Conservation (phyloP, 305 asterid species). For the Fraxinus paxiana region DNA sequence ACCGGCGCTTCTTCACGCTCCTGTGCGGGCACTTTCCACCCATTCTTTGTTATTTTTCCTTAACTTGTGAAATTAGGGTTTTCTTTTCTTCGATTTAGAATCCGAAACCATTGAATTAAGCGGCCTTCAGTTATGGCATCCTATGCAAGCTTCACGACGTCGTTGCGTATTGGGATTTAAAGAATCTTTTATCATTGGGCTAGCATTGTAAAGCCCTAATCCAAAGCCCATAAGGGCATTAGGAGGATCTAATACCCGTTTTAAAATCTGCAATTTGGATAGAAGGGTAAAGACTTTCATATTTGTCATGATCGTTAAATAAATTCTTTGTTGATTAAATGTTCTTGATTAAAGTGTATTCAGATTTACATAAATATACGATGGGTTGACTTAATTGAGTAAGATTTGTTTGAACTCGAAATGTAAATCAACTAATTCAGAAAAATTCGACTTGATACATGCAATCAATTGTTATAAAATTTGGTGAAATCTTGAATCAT, state of each 20-base stretch:
- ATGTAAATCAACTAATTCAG: background rate
- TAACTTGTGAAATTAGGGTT: slow-evolving; percentile 18
- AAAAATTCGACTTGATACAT: no score
- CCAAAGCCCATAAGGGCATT: background rate
- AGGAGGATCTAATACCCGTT: background rate
- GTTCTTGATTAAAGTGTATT: background rate
- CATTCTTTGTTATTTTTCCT: slow-evolving; percentile 33
- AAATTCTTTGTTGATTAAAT: background rate
- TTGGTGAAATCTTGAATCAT: background rate
- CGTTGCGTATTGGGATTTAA: background rate
- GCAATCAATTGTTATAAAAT: background rate
- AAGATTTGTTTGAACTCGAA: background rate
- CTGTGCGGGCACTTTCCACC: slow-evolving; percentile 97
- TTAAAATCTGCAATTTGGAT: no score
- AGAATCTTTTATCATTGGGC: background rate
- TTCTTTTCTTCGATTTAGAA: background rate
- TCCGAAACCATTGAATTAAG: slow-evolving; percentile 16
- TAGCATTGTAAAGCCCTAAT: background rate
- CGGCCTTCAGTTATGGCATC: background rate
- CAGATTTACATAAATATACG: background rate
- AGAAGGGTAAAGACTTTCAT: no score
- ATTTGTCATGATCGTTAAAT: background rate
- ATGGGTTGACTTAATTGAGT: background rate
- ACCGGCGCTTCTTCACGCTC: slow-evolving; percentile 74
- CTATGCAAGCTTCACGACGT: background rate